Evolutionary conservation across 164 flowering plant genomes (phyloP).

Genomic region (Hamamelis virginiana): DNA sequence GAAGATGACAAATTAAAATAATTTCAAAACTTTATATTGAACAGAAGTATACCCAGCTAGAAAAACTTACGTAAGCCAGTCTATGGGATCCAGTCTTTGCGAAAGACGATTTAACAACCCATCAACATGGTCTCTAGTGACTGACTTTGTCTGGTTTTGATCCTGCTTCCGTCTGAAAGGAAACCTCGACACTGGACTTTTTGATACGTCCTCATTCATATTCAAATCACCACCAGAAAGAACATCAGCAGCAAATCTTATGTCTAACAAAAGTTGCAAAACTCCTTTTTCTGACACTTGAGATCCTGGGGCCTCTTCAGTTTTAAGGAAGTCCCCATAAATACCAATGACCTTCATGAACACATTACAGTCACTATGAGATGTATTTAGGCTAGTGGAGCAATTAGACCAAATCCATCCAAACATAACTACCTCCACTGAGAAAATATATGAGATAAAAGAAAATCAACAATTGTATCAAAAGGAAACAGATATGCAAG

Average conservation of each 20-base stretch:
- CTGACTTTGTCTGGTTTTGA: slow-evolving; percentile 42
- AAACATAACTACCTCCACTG: background rate
- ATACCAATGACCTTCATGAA: slow-evolving; percentile 55
- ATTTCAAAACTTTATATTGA: background rate
- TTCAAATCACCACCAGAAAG: slow-evolving; percentile 72
- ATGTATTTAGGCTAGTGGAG: background rate
- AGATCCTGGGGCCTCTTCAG: slow-evolving; percentile 34
- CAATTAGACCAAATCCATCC: background rate
- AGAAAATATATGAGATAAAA: background rate
- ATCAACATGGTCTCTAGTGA: slow-evolving; percentile 39
- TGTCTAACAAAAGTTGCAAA: slow-evolving; percentile 77
- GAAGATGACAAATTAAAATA: background rate
- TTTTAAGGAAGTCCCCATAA: slow-evolving; percentile 62
- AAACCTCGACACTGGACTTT: slow-evolving; percentile 35
- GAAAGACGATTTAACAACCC: slow-evolving; percentile 55
- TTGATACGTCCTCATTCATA: slow-evolving; percentile 43
- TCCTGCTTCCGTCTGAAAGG: slow-evolving; percentile 66
- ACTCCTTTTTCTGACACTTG: slow-evolving; percentile 86
- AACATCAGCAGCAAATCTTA: slow-evolving; percentile 75
- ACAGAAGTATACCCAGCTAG: background rate
- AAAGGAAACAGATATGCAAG: too few species aligned
- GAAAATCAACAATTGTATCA: too few species aligned
- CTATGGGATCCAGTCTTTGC: slow-evolving; percentile 89
- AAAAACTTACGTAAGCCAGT: slow-evolving; percentile 92
- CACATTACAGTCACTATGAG: background rate